These are phyloP conservation scores for Cavenderia fasciculata DNA, from an alignment of 78 protist species.

Conservation along the genomic window DNA sequence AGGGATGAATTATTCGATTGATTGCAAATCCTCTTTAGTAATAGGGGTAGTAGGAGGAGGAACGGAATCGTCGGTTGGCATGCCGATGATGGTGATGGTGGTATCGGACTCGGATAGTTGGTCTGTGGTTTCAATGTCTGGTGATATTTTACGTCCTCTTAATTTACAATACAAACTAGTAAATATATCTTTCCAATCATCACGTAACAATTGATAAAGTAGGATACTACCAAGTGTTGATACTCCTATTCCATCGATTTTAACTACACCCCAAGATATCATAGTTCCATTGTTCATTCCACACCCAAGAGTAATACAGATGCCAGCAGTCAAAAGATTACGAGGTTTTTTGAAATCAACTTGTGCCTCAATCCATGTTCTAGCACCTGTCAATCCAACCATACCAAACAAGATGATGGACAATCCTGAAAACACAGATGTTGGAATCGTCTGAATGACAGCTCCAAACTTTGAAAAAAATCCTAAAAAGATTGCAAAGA, in stretches of 20 bases:
- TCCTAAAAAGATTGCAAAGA: neutral
- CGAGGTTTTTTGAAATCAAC: neutral
- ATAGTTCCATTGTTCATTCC: neutral
- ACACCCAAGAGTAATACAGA: neutral
- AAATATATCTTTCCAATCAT: conserved; percentile 1
- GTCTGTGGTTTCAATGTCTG: too few relatives aligned
- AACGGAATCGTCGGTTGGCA: too few relatives aligned
- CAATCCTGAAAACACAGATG: neutral
- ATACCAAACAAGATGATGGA: conserved; percentile 13
- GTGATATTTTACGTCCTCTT: too few relatives aligned
- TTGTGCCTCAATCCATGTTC: neutral
- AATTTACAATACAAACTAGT: neutral
- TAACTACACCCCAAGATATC: neutral
- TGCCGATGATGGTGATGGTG: too few relatives aligned
- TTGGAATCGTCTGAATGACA: neutral
- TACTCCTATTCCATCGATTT: conserved; percentile 5
- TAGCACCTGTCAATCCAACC: neutral
- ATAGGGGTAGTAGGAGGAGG: too few relatives aligned
- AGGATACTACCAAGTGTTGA: neutral
- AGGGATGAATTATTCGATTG: too few relatives aligned
- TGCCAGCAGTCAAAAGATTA: conserved; percentile 6
- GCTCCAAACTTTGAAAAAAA: neutral
- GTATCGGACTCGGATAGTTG: too few relatives aligned
- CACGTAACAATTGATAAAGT: neutral
- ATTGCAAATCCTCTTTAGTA: too few relatives aligned